These are phyloP conservation scores for Rhinocladiella similis DNA, from an alignment of 2,329 filamentous ascomycete genomes.

Conservation along the genomic window DNA sequence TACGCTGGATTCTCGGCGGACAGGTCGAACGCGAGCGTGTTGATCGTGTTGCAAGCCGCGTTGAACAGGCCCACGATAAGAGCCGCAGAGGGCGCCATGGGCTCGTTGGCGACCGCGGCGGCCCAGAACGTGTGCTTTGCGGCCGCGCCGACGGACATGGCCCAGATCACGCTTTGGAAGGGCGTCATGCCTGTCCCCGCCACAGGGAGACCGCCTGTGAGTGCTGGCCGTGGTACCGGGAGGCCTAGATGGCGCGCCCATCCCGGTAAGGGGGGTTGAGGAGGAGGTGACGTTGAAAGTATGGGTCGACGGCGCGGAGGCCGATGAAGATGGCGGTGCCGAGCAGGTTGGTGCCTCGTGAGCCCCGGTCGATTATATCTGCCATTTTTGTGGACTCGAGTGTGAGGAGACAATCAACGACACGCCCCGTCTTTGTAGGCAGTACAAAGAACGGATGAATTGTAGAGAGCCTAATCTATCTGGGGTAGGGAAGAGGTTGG, in stretches of 20 bases:
- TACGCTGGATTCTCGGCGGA: constrained; percentile 33
- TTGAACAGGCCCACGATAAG: constrained; percentile 54
- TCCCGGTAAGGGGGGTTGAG: constrained; percentile 9
- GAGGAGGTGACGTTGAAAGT: constrained; percentile 17
- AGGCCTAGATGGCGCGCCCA: constrained; percentile 8
- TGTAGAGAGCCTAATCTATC: too few species aligned
- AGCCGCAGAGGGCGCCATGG: constrained; percentile 37
- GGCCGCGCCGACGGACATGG: constrained; percentile 17
- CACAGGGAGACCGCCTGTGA: constrained; percentile 6
- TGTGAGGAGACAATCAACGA: too few species aligned
- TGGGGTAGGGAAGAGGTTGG: too few species aligned
- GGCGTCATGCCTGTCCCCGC: constrained; percentile 16
- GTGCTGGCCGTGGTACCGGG: constrained; percentile 1
- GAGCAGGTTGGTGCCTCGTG: constrained; percentile 5
- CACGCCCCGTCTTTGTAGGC: too few species aligned
- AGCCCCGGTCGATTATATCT: constrained; percentile 14
- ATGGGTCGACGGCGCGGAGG: constrained; percentile 17
- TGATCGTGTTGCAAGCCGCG: constrained; percentile 55
- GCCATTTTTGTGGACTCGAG: not conserved
- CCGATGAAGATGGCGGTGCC: constrained; percentile 17
- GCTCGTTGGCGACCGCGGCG: constrained; percentile 9
- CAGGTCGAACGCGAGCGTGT: constrained; percentile 56
- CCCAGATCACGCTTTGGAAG: constrained; percentile 20
- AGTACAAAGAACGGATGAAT: too few species aligned
- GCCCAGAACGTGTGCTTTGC: constrained; percentile 25